Base-by-base conservation (phyloP, 495 filamentous ascomycete genomes). In the Penicillium daleae region DNA sequence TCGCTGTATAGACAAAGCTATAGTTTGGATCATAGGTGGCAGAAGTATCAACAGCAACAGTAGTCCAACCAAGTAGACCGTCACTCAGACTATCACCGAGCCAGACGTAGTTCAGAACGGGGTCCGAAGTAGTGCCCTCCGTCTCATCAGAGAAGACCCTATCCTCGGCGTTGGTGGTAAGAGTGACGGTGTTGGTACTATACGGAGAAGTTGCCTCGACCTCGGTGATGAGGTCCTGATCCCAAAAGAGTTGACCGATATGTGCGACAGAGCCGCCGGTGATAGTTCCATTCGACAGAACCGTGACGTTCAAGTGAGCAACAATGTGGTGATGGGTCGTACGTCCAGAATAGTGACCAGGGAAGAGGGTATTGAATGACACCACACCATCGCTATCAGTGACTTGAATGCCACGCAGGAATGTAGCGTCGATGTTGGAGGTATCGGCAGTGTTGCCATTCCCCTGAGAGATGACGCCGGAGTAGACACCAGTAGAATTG, bases 221-320 rank as follows among this genome's bases (percentile, higher is more conserved):
- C 6, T 66, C 63, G 42, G 42, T 33, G 59, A 76, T 71, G 6
- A 87, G 74, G 19, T 66, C 61, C 61, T 83, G 74, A 60, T 84
- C 80, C 49, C 76, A 87, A 81, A 83, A 86, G 24, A 86, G 32
- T 66, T 87, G 84, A 19, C 84, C 83, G 59, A 85, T 76, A 68
- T 88, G 83, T 4, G 78, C 65, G 1, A 82, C 79, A 6, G 66
- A 65, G 17, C 80, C 82, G 48, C 77, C 79, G 21, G 64, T 74
- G 55, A 80, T 64, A 6, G 79, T 83, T 57, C 72, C 71, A 68
- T 84, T 85, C 22, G 67, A 54, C 33, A 70, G 56, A 15, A 79
- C 60, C 0, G 65, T 76, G 3, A 73, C 75, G 58, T 79, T 74
- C 42, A 71, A 31, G 68, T 83, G 81, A 3, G 74, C 74, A 32